Percentiles rank a stretch among this genome's conserved stretches.
These are phyloP conservation scores for Gymnopilus junonius DNA, from an alignment of 768 basidiomycete genomes.

Conservation along the genomic window DNA sequence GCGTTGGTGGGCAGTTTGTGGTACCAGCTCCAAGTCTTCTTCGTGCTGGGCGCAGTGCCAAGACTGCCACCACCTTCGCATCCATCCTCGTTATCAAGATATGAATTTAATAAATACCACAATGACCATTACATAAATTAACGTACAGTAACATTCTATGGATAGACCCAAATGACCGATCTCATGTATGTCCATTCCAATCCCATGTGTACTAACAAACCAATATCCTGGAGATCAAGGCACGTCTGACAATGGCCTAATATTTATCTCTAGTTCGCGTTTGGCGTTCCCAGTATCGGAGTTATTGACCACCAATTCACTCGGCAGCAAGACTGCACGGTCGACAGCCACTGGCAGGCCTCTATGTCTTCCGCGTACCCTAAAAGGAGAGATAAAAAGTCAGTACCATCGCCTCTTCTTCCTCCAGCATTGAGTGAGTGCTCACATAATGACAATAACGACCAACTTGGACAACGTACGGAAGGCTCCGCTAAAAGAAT, in stretches of 20 bases:
- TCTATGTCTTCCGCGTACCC: constrained; percentile 74
- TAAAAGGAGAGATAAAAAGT: constrained; percentile 16
- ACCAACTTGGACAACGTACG: constrained; percentile 72
- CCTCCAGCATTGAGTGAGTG: no score
- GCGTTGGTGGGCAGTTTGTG: no score
- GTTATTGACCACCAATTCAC: constrained; percentile 32
- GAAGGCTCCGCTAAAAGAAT: constrained; percentile 66
- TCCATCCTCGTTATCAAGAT: no score
- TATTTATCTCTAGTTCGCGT: neutral
- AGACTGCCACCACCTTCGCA: no score
- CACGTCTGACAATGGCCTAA: neutral
- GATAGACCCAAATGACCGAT: neutral
- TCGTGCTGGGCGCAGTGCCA: no score
- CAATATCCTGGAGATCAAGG: neutral
- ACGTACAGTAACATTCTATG: neutral
- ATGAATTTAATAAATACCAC: neutral
- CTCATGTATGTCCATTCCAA: no score
- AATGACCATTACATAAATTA: neutral
- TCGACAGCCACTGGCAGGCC: constrained; percentile 73
- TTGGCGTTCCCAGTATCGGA: neutral
- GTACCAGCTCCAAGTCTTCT: no score
- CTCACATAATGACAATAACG: constrained; percentile 70
- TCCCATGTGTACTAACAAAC: no score
- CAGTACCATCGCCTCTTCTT: no score
- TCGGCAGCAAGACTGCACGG: constrained; percentile 51